A percentile compares a stretch with the other conserved stretches of the same genome.
These are phyloP conservation scores for Peribolospora kevripleyi DNA, from an alignment of 768 basidiomycete genomes.

Conservation along the genomic window DNA sequence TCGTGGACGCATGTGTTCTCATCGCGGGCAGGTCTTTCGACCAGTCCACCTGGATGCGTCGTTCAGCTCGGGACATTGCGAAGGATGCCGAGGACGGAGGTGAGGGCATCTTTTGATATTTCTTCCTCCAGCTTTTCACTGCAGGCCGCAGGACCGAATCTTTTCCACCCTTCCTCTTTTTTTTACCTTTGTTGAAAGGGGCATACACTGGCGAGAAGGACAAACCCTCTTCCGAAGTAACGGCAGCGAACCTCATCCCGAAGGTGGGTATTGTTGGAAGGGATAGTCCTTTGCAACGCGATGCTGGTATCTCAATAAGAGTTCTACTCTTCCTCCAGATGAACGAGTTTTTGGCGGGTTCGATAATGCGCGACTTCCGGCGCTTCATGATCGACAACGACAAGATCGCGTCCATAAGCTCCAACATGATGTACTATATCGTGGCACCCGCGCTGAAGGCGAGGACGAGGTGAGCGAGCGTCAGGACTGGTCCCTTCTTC, in stretches of 20 bases:
- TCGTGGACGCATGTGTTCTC: conserved; percentile 52
- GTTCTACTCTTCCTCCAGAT: conserved; percentile 26
- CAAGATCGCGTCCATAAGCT: conserved; percentile 51
- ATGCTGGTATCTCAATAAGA: too few relatives aligned
- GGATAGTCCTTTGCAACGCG: too few relatives aligned
- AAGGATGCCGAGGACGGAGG: neutral
- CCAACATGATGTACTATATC: conserved; percentile 61
- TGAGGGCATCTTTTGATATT: neutral
- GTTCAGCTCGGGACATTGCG: neutral
- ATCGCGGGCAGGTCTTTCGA: conserved; percentile 51
- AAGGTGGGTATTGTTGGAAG: too few relatives aligned
- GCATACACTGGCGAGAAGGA: too few relatives aligned
- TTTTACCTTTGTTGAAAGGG: too few relatives aligned
- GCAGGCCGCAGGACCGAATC: too few relatives aligned
- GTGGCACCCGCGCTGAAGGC: conserved; percentile 56
- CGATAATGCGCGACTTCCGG: conserved; percentile 47
- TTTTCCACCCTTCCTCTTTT: too few relatives aligned
- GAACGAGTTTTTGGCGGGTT: conserved; percentile 40
- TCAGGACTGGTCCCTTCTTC: neutral
- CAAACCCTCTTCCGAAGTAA: neutral
- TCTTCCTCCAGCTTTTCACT: too few relatives aligned
- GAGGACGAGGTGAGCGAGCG: conserved; percentile 35
- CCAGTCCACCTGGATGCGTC: conserved; percentile 10
- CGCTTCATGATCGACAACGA: conserved; percentile 64
- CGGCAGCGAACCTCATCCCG: conserved; percentile 21